phyloP scores from a whole-genome alignment of 176 grass and related monocot species.

The Triticum timopheevii region DNA sequence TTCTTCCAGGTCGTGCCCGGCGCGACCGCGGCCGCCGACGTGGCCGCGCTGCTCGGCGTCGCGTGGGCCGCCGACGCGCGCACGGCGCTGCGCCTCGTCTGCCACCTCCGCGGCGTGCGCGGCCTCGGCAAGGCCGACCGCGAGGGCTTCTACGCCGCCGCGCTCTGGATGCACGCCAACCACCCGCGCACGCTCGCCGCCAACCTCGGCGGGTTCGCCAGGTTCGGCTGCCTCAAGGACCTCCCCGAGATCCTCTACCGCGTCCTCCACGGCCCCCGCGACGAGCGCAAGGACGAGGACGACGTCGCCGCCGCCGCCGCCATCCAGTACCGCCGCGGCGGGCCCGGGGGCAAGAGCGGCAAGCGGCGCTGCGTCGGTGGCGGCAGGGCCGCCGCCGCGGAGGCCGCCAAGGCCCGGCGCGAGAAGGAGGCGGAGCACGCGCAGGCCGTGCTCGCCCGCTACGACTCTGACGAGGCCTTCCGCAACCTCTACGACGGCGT shows the following conservation, averaged over 20 bases:
- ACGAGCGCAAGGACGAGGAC: not conserved
- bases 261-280: slow-evolving; percentile 21
- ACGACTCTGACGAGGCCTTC: slow-evolving; percentile 16
- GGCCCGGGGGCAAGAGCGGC: not conserved
- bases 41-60: slow-evolving; percentile 13
- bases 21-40: not conserved
- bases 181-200: slow-evolving; percentile 53
- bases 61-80: slow-evolving; percentile 40
- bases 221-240: slow-evolving; percentile 64
- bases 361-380: not conserved
- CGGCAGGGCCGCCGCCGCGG: not conserved
- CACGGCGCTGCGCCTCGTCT: slow-evolving; percentile 30
- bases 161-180: slow-evolving; percentile 46
- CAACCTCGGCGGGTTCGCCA: slow-evolving; percentile 35
- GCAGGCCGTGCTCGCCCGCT: not conserved
- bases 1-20: slow-evolving; percentile 59
- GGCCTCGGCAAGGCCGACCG: not conserved
- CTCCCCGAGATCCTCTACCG: slow-evolving; percentile 47
- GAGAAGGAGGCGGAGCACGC: slow-evolving; percentile 8
- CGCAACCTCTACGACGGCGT: slow-evolving; percentile 54
- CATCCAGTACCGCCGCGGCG: not conserved
- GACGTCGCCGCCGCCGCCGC: not conserved
- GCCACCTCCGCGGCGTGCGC: not conserved
- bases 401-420: not conserved
- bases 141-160: slow-evolving; percentile 48